A percentile compares a stretch with the other conserved stretches of the same genome.
phyloP scores from a whole-genome alignment of 768 basidiomycete genomes.

The Hygrophoropsis aurantiaca region DNA sequence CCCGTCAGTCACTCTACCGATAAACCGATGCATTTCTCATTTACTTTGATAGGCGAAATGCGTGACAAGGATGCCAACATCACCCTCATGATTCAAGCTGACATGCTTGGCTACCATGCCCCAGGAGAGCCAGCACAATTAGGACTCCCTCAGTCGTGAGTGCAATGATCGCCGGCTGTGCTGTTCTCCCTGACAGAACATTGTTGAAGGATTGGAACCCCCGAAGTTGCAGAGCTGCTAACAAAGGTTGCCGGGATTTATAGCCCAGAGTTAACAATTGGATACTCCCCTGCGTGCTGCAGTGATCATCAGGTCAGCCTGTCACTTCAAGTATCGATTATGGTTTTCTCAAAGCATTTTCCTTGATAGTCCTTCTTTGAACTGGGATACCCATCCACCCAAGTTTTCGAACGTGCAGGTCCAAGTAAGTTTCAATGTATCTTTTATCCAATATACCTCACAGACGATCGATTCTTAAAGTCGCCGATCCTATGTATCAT shows the following conservation, averaged over 20 bases:
- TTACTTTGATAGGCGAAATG: slow-evolving; percentile 64
- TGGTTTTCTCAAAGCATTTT: background rate
- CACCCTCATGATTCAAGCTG: slow-evolving; percentile 85
- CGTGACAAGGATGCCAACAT: slow-evolving; percentile 60
- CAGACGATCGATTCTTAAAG: slow-evolving; percentile 32
- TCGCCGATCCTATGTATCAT: slow-evolving; percentile 89
- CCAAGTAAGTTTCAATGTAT: slow-evolving; percentile 44
- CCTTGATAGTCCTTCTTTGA: slow-evolving; percentile 66
- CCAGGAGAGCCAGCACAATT: slow-evolving; percentile 81
- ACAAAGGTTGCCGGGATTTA: slow-evolving; percentile 77
- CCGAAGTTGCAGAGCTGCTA: slow-evolving; percentile 74
- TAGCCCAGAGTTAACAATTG: slow-evolving; percentile 74
- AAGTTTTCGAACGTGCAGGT: slow-evolving; percentile 86
- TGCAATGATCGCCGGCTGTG: slow-evolving; percentile 4
- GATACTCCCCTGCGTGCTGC: slow-evolving; percentile 78
- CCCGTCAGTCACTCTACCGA: slow-evolving; percentile 60
- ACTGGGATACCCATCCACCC: slow-evolving; percentile 83
- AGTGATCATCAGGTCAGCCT: slow-evolving; percentile 79
- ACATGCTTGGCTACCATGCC: slow-evolving; percentile 87
- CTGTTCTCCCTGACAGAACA: background rate
- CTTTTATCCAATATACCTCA: background rate
- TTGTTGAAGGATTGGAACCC: slow-evolving; percentile 66
- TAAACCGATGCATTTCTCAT: no score
- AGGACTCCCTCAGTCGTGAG: slow-evolving; percentile 71
- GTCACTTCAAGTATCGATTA: background rate